A percentile compares a stretch with the other conserved stretches of the same genome.
phyloP scores from a whole-genome alignment of 805 yeast species.

The Spencermartinsiella europaea region DNA sequence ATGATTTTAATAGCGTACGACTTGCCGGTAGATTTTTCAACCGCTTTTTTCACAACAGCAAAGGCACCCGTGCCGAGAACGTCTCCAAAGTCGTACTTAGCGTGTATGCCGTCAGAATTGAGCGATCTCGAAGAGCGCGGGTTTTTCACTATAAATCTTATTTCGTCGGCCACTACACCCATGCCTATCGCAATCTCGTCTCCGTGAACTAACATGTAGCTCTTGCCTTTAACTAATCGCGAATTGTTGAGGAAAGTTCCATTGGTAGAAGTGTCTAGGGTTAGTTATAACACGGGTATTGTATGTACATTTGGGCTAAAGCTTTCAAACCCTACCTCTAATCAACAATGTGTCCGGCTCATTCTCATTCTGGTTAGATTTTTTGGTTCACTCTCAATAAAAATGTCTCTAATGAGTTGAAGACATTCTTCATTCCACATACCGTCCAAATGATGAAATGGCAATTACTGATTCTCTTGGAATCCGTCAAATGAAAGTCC shows the following conservation, averaged over 20 bases:
- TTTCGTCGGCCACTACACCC: conserved; percentile 70
- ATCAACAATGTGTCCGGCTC: conserved; percentile 15
- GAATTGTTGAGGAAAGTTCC: conserved; percentile 84
- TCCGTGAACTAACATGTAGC: conserved; percentile 81
- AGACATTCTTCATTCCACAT: conserved; percentile 26
- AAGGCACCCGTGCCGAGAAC: conserved; percentile 97
- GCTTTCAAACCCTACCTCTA: conserved; percentile 2
- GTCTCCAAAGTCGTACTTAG: conserved; percentile 70
- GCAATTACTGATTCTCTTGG: conserved; percentile 64
- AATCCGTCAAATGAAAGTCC: conserved; percentile 57
- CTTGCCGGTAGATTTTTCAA: conserved; percentile 78
- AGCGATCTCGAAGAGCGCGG: conserved; percentile 28
- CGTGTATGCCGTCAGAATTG: conserved; percentile 50
- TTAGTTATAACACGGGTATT: conserved; percentile 51
- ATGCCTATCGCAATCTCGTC: conserved; percentile 89
- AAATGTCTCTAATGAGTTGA: neutral
- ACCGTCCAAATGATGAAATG: conserved; percentile 62
- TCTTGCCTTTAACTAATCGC: conserved; percentile 67
- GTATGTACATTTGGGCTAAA: conserved; percentile 7
- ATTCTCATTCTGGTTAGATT: conserved; percentile 15
- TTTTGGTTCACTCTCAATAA: conserved; percentile 26
- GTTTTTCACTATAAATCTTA: conserved; percentile 44
- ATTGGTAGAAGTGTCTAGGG: conserved; percentile 76
- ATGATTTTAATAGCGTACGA: conserved; percentile 90
- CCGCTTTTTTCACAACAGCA: conserved; percentile 89